Percentiles rank a stretch among this genome's conserved stretches.
Conservation (phyloP, 768 basidiomycete genomes). For the Austroboletus festivus region DNA sequence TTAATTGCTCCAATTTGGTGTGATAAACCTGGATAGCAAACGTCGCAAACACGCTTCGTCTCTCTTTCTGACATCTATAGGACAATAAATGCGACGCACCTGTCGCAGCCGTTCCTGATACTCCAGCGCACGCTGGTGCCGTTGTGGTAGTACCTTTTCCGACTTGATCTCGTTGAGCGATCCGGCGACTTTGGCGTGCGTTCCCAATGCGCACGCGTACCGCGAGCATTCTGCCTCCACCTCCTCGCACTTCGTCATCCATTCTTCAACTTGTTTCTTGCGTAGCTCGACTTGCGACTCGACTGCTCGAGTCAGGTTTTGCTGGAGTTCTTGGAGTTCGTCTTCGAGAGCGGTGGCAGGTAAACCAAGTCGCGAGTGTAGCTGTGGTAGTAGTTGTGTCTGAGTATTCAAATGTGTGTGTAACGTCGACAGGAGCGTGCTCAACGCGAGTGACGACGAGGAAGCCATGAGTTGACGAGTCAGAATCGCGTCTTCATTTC, state of each 20-base stretch:
- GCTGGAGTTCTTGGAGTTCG: conserved; percentile 71
- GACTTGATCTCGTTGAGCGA: conserved; percentile 65
- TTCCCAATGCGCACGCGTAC: conserved; percentile 69
- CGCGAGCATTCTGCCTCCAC: conserved; percentile 64
- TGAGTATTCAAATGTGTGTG: conserved; percentile 78
- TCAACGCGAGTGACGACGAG: conserved; percentile 42
- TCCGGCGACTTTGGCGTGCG: conserved; percentile 64
- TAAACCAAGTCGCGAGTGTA: conserved; percentile 82
- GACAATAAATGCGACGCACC: conserved; percentile 38
- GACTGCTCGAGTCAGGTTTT: conserved; percentile 71
- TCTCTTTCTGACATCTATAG: neutral
- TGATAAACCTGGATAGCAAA: conserved; percentile 53
- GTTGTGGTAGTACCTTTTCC: conserved; percentile 66
- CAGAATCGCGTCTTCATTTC: conserved; percentile 11
- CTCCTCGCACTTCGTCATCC: conserved; percentile 59
- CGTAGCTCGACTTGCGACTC: conserved; percentile 68
- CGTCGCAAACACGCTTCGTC: neutral
- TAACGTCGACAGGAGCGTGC: conserved; percentile 69
- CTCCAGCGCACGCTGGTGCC: conserved; percentile 64
- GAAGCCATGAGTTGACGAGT: conserved; percentile 23
- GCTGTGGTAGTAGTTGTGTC: conserved; percentile 74
- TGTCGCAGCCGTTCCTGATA: conserved; percentile 79
- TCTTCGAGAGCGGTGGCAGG: conserved; percentile 77
- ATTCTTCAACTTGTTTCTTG: conserved; percentile 73
- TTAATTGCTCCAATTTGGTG: conserved; percentile 73